Evolutionary conservation across 108 stramenopile species (phyloP), one percentile per base, ranked within the genome.

Genomic region (Epipyxis sp.): DNA sequence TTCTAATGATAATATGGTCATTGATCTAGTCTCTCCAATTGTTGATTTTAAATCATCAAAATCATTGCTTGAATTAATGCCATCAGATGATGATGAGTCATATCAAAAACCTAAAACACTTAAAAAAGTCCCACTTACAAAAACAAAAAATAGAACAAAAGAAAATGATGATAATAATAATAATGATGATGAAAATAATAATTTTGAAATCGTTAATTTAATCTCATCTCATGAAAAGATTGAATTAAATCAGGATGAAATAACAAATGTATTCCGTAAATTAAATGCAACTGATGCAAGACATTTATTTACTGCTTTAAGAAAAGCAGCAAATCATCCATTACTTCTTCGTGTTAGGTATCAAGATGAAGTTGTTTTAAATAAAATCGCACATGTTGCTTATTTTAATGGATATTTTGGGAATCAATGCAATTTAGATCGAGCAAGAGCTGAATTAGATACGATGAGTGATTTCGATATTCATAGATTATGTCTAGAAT

Each of bases 281-380:
- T 20, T 50, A 6, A 50, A 50, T 50, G 46, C 39, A 41, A 32
- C 71, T 3, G 87, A 84, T 42, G 79, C 81, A 13, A 85, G 74
- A 42, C 91, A 95, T 74, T 77, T 97, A n/a, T 97, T 97, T 83
- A 94, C 97, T 16, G 85, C 91, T 58, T 90, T 96, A 1, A 90
- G 97, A 41, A 98, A 98, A 84, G 94, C 91, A 2, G 97, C 97
- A 0, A 95, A 98, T 80, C 97, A 98, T 82, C 93, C 95, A 10
- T 81, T 96, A 27, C 83, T 98, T 1, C 85, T 98, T 29, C 90
- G 94, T 54, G 86, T 85, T 6, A 86, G 91, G 39, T 88, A 91
- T 37, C 34, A 37, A 39, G 77, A 74, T 57, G 74, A 69, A 35
- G 45, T 50, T 0, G 69, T 80, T 69, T 81, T 86, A 20, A 77